These are phyloP conservation scores for Penicillium sp. DNA, from an alignment of 2,329 filamentous ascomycete genomes.

Conservation along the genomic window DNA sequence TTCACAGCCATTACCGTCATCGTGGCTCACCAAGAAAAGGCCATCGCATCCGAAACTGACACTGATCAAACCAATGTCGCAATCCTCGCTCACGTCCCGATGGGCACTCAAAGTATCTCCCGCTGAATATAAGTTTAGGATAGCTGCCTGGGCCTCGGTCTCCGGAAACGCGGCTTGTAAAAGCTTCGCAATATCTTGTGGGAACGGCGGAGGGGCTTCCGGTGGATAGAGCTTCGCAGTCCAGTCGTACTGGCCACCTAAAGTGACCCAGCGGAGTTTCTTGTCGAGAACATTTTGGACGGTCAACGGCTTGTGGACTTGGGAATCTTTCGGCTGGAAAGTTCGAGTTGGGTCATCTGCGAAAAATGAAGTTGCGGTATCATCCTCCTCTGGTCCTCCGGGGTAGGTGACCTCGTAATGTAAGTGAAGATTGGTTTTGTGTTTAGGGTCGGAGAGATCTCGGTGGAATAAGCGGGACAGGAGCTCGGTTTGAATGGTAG, in stretches of 20 bases:
- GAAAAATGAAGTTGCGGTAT: constrained; percentile 53
- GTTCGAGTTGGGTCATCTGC: constrained; percentile 50
- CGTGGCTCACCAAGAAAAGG: constrained; percentile 81
- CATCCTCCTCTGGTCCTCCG: constrained; percentile 9
- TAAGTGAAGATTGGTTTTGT: constrained; percentile 88
- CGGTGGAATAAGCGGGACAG: constrained; percentile 76
- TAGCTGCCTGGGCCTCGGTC: constrained; percentile 83
- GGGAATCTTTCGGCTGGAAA: constrained; percentile 67
- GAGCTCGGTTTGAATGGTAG: constrained; percentile 68
- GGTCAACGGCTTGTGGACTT: constrained; percentile 74
- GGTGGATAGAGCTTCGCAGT: constrained; percentile 80
- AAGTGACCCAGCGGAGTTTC: constrained; percentile 89
- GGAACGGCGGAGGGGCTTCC: constrained; percentile 71
- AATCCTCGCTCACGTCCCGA: constrained; percentile 88
- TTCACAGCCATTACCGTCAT: constrained; percentile 49
- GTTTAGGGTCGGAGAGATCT: constrained; percentile 72
- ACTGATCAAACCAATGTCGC: constrained; percentile 77
- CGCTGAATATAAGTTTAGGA: constrained; percentile 89
- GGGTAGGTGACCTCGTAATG: constrained; percentile 75
- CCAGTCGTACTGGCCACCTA: constrained; percentile 98
- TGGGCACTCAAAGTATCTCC: constrained; percentile 92
- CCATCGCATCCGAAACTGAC: constrained; percentile 89
- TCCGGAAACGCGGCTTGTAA: constrained; percentile 73
- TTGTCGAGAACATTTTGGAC: constrained; percentile 73
- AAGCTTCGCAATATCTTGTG: constrained; percentile 70